Percentiles rank a stretch among this genome's conserved stretches.
Conservation (phyloP, 2,329 filamentous ascomycete genomes). For the Aspergillus amoenus region DNA sequence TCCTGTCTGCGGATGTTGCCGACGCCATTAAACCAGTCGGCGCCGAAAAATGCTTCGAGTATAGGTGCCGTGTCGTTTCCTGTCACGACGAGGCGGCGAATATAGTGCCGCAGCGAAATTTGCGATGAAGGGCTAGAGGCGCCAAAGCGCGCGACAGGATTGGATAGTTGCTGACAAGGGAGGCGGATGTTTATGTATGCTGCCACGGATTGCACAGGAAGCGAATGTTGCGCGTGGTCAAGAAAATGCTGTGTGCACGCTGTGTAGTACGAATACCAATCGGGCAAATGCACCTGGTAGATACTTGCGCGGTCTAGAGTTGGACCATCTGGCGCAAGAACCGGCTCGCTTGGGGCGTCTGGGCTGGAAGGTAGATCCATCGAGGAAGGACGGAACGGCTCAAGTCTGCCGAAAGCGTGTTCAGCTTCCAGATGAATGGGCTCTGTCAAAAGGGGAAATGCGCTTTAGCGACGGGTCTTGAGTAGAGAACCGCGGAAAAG, state of each 20-base stretch:
- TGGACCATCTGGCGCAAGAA: slow-evolving; percentile 9
- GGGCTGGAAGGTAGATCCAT: slow-evolving; percentile 4
- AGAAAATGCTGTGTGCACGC: slow-evolving; percentile 86
- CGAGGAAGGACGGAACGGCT: slow-evolving; percentile 10
- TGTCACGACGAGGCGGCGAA: slow-evolving; percentile 89
- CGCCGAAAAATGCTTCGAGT: slow-evolving; percentile 88
- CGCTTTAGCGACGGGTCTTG: slow-evolving; percentile 6
- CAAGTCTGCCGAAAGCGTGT: slow-evolving; percentile 25
- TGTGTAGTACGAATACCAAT: slow-evolving; percentile 88
- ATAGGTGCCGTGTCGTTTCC: slow-evolving; percentile 83
- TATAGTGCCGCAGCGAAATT: slow-evolving; percentile 78
- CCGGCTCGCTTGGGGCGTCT: background rate
- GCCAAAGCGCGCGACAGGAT: slow-evolving; percentile 41
- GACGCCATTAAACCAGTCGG: slow-evolving; percentile 78
- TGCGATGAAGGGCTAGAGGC: slow-evolving; percentile 23
- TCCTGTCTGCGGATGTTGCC: slow-evolving; percentile 83
- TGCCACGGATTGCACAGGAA: slow-evolving; percentile 78
- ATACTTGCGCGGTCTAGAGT: slow-evolving; percentile 27
- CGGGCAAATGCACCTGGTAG: slow-evolving; percentile 64
- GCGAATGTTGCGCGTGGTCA: slow-evolving; percentile 79
- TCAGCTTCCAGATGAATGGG: slow-evolving; percentile 29
- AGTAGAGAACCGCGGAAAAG: slow-evolving; percentile 3
- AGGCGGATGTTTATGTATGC: slow-evolving; percentile 90
- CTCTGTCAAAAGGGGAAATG: slow-evolving; percentile 20
- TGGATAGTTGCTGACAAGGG: slow-evolving; percentile 69